These are phyloP conservation scores for Pleurotus tuoliensis DNA, from an alignment of 768 basidiomycete species.

Conservation along the genomic window DNA sequence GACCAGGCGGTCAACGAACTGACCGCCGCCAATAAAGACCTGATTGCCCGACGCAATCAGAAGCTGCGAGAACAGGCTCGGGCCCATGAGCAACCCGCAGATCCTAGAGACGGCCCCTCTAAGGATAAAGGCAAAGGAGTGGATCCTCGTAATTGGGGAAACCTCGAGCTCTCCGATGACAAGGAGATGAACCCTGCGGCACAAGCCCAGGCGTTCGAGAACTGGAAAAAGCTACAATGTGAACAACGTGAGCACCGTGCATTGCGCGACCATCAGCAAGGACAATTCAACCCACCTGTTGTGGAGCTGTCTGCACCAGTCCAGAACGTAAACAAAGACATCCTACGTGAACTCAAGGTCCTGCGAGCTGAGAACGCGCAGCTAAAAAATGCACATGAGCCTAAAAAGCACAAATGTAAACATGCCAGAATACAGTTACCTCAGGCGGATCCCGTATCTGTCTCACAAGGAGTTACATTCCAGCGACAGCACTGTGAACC, in stretches of 20 bases:
- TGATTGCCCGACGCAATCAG: neutral
- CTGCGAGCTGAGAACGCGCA: neutral
- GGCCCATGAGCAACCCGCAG: conserved; percentile 1
- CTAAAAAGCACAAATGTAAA: neutral
- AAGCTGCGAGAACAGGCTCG: neutral
- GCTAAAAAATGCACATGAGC: too few relatives aligned
- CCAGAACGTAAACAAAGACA: neutral
- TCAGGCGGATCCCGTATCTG: too few relatives aligned
- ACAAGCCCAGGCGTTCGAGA: conserved; percentile 11
- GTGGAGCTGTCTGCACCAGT: neutral
- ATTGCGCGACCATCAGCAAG: neutral
- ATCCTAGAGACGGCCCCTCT: conserved; percentile 3
- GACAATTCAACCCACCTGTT: neutral
- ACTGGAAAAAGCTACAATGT: neutral
- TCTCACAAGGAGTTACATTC: too few relatives aligned
- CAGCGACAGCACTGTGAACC: too few relatives aligned
- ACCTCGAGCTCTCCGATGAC: conserved; percentile 10
- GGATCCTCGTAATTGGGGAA: conserved; percentile 22
- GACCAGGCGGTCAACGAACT: neutral
- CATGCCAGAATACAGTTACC: too few relatives aligned
- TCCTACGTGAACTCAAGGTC: neutral
- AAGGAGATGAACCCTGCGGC: conserved; percentile 10
- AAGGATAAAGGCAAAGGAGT: conserved; percentile 16
- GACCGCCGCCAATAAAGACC: neutral
- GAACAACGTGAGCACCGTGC: neutral